Base-by-base conservation (phyloP, 345 rosid genomes). In the Trapa bicornis region DNA sequence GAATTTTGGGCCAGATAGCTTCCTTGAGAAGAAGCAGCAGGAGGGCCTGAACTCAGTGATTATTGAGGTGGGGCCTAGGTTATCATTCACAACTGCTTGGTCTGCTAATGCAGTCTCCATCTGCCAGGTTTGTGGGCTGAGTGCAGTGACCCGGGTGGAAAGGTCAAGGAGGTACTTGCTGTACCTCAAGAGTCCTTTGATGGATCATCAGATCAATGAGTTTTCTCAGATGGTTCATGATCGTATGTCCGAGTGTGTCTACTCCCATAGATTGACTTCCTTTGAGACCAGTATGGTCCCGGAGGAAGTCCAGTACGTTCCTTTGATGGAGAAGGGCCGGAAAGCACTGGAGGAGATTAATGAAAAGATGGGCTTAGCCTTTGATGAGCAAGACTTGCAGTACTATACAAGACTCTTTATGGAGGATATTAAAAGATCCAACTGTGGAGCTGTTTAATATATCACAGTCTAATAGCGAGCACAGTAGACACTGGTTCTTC, bases 61-160 rank as follows among this genome's bases (percentile, higher is more conserved):
- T 32, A 75, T 87, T 65, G 98, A 93, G 82, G 97, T 88, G 70
- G 97, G 97, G 65, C 97, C 98, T 0, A 77, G 97, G 70, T 63
- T 93, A 72, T 93, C 98, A 11, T 93, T 93, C 68, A 87, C 97
- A 4, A 90, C 98, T 35, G 97, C 97, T 1, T 93, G 97, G 98
- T 93, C 98, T 35, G 69, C 92, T 5, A 93, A 93, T 79, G 97
- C 91, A 17, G 97, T 93, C 39, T 93, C 97, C 1, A 83, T 93
- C 53, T 93, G 97, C 65, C 68, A 45, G 68, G 89, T 94, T 0
- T 88, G 96, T 78, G 98, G 97, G 37, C 75, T 88, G 70, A 78
- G 70, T 16, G 94, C 84, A 47, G 97, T 93, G 75, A 82, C 81
- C 45, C 80, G 98, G 56, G 71, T 93, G 78, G 98, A 90, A 78